Evolutionary conservation across 192 early-diverging fungal genomes (phyloP).

Genomic region (Coemansia sp.): DNA sequence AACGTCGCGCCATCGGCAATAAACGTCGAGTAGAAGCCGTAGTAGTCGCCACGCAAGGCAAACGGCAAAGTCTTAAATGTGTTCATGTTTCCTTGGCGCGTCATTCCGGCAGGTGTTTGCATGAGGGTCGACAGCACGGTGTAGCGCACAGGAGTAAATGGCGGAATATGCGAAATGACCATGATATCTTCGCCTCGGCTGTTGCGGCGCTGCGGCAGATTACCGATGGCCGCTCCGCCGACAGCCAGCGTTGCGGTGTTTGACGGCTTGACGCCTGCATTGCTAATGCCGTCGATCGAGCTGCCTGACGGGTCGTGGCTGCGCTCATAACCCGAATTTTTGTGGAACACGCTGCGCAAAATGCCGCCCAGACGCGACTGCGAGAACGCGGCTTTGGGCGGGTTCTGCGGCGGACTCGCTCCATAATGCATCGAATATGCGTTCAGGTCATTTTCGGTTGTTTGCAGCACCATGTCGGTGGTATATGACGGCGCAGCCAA

Average conservation of each 20-base stretch:
- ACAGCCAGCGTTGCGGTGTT: conserved; percentile 45
- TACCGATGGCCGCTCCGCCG: conserved; percentile 49
- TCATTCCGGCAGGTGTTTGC: conserved; percentile 51
- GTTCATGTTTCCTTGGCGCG: conserved; percentile 46
- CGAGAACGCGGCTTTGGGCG: conserved; percentile 1
- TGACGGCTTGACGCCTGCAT: conserved; percentile 19
- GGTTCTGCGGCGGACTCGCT: neutral
- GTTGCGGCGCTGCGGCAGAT: conserved; percentile 50
- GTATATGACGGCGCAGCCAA: conserved; percentile 5
- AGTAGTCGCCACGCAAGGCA: conserved; percentile 54
- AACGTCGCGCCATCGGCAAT: conserved; percentile 55
- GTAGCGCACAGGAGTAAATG: conserved; percentile 52
- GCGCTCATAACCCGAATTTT: conserved; percentile 4
- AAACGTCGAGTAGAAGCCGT: conserved; percentile 56
- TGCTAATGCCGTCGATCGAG: conserved; percentile 7
- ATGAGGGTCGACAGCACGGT: conserved; percentile 46
- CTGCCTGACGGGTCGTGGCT: conserved; percentile 9
- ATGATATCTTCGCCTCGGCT: conserved; percentile 55
- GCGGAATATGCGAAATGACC: conserved; percentile 52
- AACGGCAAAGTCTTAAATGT: conserved; percentile 54
- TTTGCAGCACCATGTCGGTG: conserved; percentile 3
- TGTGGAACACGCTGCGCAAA: conserved; percentile 15
- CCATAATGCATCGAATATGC: conserved; percentile 11
- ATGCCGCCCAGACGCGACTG: conserved; percentile 18
- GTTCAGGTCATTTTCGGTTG: conserved; percentile 1